Evolutionary conservation across 2,329 filamentous ascomycete species (phyloP).

Genomic region (Malbranchea cinnamomea): DNA sequence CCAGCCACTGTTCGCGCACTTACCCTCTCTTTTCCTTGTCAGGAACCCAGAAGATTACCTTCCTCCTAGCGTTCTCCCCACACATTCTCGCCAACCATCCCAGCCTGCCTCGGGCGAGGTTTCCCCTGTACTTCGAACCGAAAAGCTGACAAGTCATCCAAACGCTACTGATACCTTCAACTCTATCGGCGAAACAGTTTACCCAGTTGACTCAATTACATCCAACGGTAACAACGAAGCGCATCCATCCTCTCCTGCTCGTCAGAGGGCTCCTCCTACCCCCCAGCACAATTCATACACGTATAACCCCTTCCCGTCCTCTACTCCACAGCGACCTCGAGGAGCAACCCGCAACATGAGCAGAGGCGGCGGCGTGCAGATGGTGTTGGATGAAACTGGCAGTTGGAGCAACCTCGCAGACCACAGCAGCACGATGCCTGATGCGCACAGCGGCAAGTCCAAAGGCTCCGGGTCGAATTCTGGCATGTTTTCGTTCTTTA

Average conservation of each 20-base stretch:
- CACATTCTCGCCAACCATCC: slow-evolving; percentile 23
- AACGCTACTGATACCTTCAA: slow-evolving; percentile 17
- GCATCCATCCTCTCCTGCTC: slow-evolving; percentile 12
- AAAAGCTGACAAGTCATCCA: slow-evolving; percentile 14
- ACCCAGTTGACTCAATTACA: slow-evolving; percentile 13
- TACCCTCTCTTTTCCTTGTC: slow-evolving; percentile 5
- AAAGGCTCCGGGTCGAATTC: slow-evolving; percentile 41
- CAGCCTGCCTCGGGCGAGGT: slow-evolving; percentile 20
- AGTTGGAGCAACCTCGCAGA: slow-evolving; percentile 86
- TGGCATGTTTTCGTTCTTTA: slow-evolving; percentile 82
- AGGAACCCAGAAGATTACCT: slow-evolving; percentile 28
- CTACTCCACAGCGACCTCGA: slow-evolving; percentile 33
- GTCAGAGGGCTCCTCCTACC: slow-evolving; percentile 11
- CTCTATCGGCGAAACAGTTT: slow-evolving; percentile 16
- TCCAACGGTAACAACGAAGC: slow-evolving; percentile 8
- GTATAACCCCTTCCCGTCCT: slow-evolving; percentile 25
- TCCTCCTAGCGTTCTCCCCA: slow-evolving; percentile 12
- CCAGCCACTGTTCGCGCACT: slow-evolving; percentile 5
- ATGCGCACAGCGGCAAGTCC: slow-evolving; percentile 33
- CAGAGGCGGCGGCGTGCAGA: slow-evolving; percentile 72
- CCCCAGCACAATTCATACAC: slow-evolving; percentile 18
- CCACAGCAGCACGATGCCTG: slow-evolving; percentile 60
- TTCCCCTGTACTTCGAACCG: slow-evolving; percentile 18
- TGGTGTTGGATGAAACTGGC: slow-evolving; percentile 75
- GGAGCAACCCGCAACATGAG: slow-evolving; percentile 57